These are phyloP conservation scores for Fusarium sambucinum DNA, from an alignment of 2,329 filamentous ascomycete genomes.

Conservation along the genomic window DNA sequence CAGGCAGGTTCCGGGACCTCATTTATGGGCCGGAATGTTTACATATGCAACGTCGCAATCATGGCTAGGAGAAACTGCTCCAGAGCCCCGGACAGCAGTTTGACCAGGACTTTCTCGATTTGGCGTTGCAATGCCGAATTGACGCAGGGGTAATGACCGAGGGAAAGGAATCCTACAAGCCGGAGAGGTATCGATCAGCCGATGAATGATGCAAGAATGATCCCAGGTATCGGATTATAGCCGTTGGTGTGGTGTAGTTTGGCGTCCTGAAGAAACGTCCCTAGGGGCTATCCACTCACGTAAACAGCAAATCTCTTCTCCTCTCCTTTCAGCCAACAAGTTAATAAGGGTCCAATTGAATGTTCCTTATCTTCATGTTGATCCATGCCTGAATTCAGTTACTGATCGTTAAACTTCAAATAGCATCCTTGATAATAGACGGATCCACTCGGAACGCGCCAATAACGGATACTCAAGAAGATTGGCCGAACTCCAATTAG, in stretches of 20 bases:
- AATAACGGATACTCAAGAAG: neutral
- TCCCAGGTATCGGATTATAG: neutral
- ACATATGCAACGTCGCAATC: neutral
- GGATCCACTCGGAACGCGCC: neutral
- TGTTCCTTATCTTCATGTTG: neutral
- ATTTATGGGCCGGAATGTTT: neutral
- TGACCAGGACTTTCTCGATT: neutral
- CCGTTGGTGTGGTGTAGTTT: neutral
- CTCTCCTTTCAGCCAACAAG: neutral
- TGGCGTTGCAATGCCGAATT: neutral
- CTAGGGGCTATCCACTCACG: neutral
- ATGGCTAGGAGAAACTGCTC: neutral
- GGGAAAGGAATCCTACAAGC: neutral
- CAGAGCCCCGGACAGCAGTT: neutral
- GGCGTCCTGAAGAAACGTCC: neutral
- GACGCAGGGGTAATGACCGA: neutral
- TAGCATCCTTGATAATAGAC: neutral
- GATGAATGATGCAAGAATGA: neutral
- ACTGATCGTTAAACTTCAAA: neutral
- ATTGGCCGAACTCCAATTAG: neutral
- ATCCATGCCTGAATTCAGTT: neutral
- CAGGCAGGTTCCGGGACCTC: constrained; percentile 15
- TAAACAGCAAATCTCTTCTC: neutral
- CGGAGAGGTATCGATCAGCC: neutral
- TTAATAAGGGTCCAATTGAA: neutral